Evolutionary conservation across 148 eudicot species (phyloP).

Genomic region (Fagopyrum homotropicum): DNA sequence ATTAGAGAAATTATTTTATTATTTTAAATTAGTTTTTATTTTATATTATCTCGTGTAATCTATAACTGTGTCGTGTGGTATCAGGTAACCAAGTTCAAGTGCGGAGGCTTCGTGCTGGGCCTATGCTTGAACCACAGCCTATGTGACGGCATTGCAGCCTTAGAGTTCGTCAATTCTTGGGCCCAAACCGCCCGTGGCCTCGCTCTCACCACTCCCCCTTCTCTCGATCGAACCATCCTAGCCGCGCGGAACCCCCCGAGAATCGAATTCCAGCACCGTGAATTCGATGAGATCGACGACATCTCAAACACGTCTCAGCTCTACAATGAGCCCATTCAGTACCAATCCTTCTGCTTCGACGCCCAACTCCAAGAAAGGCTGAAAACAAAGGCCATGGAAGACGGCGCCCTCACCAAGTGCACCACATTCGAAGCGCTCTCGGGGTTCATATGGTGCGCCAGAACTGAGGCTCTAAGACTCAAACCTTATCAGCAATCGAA

Average conservation of each 20-base stretch:
- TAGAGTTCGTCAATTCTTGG: slow-evolving; percentile 64
- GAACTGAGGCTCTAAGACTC: no score
- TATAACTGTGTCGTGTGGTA: no score
- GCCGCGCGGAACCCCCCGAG: slow-evolving; percentile 37
- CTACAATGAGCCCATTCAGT: slow-evolving; percentile 20
- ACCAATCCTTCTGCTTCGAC: slow-evolving; percentile 39
- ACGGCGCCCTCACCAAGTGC: no score
- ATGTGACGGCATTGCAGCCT: slow-evolving; percentile 59
- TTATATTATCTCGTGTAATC: no score
- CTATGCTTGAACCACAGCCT: slow-evolving; percentile 64
- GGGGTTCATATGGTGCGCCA: slow-evolving; percentile 44
- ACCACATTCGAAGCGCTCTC: slow-evolving; percentile 53
- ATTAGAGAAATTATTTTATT: no score
- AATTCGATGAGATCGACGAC: slow-evolving; percentile 48
- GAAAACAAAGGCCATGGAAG: slow-evolving; percentile 31
- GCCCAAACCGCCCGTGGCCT: slow-evolving; percentile 53
- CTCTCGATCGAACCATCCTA: no score
- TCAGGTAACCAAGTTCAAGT: slow-evolving; percentile 54
- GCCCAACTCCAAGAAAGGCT: no score
- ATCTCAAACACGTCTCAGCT: slow-evolving; percentile 30
- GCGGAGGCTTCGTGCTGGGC: slow-evolving; percentile 71
- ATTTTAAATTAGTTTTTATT: no score
- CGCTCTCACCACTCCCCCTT: slow-evolving; percentile 32
- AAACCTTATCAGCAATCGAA: no score
- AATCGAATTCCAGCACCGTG: slow-evolving; percentile 37